A percentile compares a stretch with the other conserved stretches of the same genome.
Conservation (phyloP, 2,329 filamentous ascomycete genomes). For the Thelonectria blattea region DNA sequence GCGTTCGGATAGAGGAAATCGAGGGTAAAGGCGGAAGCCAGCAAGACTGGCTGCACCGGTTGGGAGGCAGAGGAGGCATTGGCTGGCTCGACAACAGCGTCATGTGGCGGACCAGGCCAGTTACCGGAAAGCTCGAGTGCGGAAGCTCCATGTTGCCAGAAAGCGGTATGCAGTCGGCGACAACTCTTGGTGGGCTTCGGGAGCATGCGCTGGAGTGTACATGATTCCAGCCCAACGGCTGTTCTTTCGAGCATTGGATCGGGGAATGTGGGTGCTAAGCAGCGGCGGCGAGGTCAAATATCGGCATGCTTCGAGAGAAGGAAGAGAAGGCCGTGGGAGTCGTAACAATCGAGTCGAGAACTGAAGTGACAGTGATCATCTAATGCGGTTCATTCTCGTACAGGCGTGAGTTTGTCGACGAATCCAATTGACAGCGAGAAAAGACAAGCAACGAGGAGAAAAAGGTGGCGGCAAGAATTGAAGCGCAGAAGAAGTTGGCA, state of each 20-base stretch:
- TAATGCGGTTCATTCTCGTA: not conserved
- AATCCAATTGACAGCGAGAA: not conserved
- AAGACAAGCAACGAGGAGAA: not conserved
- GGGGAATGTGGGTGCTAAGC: conserved; percentile 25
- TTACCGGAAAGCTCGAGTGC: conserved; percentile 54
- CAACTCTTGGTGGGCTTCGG: conserved; percentile 48
- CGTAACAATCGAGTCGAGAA: conserved; percentile 4
- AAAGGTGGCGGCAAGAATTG: not conserved
- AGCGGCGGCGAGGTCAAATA: conserved; percentile 14
- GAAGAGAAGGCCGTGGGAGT: conserved; percentile 5
- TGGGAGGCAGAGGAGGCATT: conserved; percentile 35
- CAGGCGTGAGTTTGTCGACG: conserved; percentile 1
- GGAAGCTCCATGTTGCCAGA: conserved; percentile 62
- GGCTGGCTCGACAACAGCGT: conserved; percentile 26
- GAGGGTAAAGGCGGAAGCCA: conserved; percentile 57
- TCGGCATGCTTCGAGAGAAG: conserved; percentile 34
- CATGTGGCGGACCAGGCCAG: conserved; percentile 46
- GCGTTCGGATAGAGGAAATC: conserved; percentile 62
- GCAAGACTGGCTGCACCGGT: conserved; percentile 41
- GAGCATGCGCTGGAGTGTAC: conserved; percentile 59
- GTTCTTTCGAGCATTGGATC: conserved; percentile 64
- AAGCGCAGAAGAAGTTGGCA: conserved; percentile 11
- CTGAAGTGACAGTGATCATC: conserved; percentile 19
- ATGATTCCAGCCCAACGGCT: conserved; percentile 61
- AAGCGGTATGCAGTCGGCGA: conserved; percentile 55